Evolutionary conservation across 768 basidiomycete species (phyloP), one percentile per base, ranked within the genome.

Genomic region (Trametes meyenii): DNA sequence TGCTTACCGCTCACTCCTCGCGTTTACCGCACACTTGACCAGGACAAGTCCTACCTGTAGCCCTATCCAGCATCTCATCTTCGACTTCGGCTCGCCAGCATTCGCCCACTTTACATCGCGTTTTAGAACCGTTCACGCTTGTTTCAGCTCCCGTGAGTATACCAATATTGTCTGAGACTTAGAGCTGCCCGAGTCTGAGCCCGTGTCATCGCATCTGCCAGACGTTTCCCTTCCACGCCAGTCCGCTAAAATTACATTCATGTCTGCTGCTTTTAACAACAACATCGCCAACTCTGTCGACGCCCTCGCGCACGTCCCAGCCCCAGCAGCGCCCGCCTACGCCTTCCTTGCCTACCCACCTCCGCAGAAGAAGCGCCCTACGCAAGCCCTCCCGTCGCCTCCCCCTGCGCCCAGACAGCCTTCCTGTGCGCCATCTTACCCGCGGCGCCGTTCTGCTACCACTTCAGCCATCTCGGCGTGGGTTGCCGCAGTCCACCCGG

Each of bases 401-500:
- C 71, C 74, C 0, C 21, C 57, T 5, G 65, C 61, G 1, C 65
- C 55, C 26, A 61, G 62, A 26, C 49, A 38, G 21, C 52, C 50
- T 11, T 62, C 68, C 11, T 63, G 60, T 23, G 49, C 56, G 3
- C 58, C 65, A 14, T 45, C 54, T 6, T 21, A 58, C 14, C 64
- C 61, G 17, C 58, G 73, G 13, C 72, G 71, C 50, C 77, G 77
- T 64, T 80, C 83, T 21, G 78, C 75, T 54, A 79, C 83, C 1
- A 78, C 78, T 64, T 74, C 81, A 2, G 68, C 78, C 40, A 88
- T 90, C 48, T 68, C 81, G 16, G 65, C 82, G 40, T 92, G 89
- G 89, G 86, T 83, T 5, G 74, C 83, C 19, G 78, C 75, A 63
- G 86, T 91, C 56, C 84, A 87, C 58, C 89, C 89, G 5, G 89